Evolutionary conservation across 257 asterid species (phyloP).

Genomic region (Fraxinus pennsylvanica): DNA sequence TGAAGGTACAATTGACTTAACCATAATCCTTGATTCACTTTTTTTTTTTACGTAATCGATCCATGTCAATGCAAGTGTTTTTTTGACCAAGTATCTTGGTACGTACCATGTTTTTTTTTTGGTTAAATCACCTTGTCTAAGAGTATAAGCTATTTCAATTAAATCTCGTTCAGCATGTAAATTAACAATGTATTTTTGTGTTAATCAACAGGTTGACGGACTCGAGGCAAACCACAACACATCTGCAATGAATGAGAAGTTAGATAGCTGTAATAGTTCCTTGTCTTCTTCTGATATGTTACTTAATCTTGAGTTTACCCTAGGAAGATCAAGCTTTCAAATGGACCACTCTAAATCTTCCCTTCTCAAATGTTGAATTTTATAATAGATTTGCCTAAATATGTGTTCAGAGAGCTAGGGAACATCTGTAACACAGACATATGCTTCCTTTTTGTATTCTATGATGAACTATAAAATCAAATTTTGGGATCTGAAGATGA

Average conservation of each 20-base stretch:
- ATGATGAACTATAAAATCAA: not conserved
- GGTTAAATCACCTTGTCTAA: not conserved
- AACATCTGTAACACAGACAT: not conserved
- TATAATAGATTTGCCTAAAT: not conserved
- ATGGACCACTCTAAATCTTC: conserved; percentile 31
- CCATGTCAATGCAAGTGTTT: not conserved
- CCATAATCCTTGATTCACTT: not conserved
- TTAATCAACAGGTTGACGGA: conserved; percentile 35
- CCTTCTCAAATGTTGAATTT: conserved; percentile 21
- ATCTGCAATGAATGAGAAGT: conserved; percentile 1
- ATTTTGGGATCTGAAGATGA: not conserved
- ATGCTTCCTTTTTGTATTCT: not conserved
- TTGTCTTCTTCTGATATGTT: conserved; percentile 33
- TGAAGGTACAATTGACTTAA: conserved; percentile 12
- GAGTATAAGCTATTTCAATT: not conserved
- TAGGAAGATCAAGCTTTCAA: conserved; percentile 61
- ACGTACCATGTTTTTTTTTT: not conserved
- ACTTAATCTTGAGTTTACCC: conserved; percentile 65
- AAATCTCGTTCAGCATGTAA: not conserved
- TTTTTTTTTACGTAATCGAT: no score
- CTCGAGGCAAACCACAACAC: conserved; percentile 12
- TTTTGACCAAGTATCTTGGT: not conserved
- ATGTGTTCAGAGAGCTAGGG: not conserved
- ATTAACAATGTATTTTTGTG: not conserved
- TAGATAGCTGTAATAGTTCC: conserved; percentile 25